Evolutionary conservation across 176 grass and related monocot genomes (phyloP), one percentile per base, ranked within the genome.

Genomic region (Puya raimondii): DNA sequence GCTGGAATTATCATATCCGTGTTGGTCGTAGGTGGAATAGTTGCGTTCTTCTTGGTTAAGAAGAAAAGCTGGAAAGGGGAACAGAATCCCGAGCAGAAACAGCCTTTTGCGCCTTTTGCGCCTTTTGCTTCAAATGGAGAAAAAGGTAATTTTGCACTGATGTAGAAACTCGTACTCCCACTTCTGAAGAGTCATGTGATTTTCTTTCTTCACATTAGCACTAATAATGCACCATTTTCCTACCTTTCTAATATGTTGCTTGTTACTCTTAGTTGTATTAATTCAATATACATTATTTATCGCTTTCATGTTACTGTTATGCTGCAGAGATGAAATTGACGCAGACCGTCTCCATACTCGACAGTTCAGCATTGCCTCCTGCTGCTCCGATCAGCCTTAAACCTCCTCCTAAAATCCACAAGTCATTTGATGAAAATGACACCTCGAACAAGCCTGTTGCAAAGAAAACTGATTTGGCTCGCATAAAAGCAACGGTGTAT

Each of bases 1-100:
- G 88, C 79, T 1, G 92, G 88, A 69, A 87, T 87, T 68, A 78
- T 91, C 48, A 63, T 88, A 80, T 84, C 85, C 80, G 72, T 96
- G 17, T 73, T 89, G 53, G 51, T 73, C 48, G 15, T 96, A 23
- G 78, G 80, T 48, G 78, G 80, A 68, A 51, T 86, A 51, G 51
- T 84, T 80, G 76, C 79, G 59, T 88, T 83, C 66, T 80, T 91
- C 83, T 23, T 91, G 58, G 69, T 91, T 52, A 82, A 85, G 71
- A 89, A 64, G 54, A 91, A 71, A 79, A 69, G 70, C 4, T 67
- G 49, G 33, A 89, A 74, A 61, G 42, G 42, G 18, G 78, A 76
- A 70, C 70, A 50, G 67, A 81, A 69, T 67, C 74, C 52, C 67
- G 84, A 81, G 66, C 82, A 71, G 49, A 82, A 85, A 57, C 65